These are phyloP conservation scores for Paramecium caudatum DNA, from an alignment of 73 alveolate species.

Conservation along the genomic window DNA sequence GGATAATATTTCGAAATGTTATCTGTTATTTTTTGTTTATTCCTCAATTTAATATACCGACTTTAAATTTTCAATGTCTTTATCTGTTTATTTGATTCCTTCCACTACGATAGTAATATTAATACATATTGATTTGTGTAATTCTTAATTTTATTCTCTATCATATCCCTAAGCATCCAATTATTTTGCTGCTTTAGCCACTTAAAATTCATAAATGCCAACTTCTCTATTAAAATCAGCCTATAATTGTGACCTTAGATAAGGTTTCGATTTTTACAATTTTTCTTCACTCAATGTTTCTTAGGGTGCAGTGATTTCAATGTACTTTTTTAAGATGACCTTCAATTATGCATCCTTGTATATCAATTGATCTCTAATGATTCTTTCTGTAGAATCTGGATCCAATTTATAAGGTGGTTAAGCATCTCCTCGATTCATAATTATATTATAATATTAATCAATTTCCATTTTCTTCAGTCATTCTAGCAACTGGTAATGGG, in stretches of 20 bases:
- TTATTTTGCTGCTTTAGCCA: conserved; percentile 38
- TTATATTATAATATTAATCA: not conserved
- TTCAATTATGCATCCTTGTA: conserved; percentile 29
- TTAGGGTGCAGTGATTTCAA: conserved; percentile 44
- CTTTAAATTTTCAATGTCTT: conserved; percentile 6
- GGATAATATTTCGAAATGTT: not conserved
- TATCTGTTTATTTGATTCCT: conserved; percentile 13
- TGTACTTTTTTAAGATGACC: conserved; percentile 38
- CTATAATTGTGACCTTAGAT: not conserved
- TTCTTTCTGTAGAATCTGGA: conserved; percentile 9
- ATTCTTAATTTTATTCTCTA: conserved; percentile 62
- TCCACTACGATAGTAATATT: not conserved
- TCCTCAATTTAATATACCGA: conserved; percentile 15
- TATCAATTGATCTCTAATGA: conserved; percentile 26
- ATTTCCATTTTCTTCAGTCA: conserved; percentile 36
- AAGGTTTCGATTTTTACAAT: conserved; percentile 5
- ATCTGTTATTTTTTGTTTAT: conserved; percentile 7
- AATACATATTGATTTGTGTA: conserved; percentile 47
- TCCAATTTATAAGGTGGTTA: conserved; percentile 42
- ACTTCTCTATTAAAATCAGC: conserved; percentile 38
- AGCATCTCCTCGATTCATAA: not conserved
- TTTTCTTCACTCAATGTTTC: conserved; percentile 53
- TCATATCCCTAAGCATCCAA: conserved; percentile 43
- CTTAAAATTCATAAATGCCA: conserved; percentile 36
- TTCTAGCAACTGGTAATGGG: not conserved